phyloP scores from a whole-genome alignment of 495 filamentous ascomycete species.

The Cudoniella acicularis region DNA sequence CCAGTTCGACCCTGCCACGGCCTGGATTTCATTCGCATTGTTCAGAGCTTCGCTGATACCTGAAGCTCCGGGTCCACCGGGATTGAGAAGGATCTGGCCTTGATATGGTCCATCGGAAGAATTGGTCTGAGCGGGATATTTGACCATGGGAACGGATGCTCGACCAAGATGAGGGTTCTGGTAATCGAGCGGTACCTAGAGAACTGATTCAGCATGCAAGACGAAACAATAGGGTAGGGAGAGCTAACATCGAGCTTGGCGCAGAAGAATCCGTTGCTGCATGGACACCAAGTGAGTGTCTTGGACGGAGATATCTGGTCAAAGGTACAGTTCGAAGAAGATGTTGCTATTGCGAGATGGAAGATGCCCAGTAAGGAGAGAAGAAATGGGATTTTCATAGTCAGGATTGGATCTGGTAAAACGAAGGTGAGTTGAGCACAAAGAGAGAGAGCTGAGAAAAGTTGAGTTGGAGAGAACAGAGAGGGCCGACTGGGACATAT shows the following conservation, averaged over 20 bases:
- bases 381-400: neutral
- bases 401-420: neutral
- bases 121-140: slow-evolving; percentile 32
- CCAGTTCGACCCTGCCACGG: slow-evolving; percentile 31
- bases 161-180: slow-evolving; percentile 7
- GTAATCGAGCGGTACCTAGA: slow-evolving; percentile 17
- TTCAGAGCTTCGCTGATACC: slow-evolving; percentile 24
- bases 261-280: slow-evolving; percentile 12
- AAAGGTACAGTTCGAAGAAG: slow-evolving; percentile 3
- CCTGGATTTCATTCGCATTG: slow-evolving; percentile 22
- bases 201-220: neutral
- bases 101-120: slow-evolving; percentile 27
- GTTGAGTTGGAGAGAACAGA: too few relatives aligned
- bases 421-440: neutral
- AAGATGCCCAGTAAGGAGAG: neutral
- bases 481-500: too few relatives aligned
- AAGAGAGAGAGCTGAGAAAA: neutral
- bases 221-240: neutral
- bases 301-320: slow-evolving; percentile 12
- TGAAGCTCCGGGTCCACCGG: slow-evolving; percentile 35
- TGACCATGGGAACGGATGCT: slow-evolving; percentile 15
- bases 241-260: slow-evolving; percentile 11
- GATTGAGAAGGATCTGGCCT: slow-evolving; percentile 41
- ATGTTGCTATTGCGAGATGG: neutral
- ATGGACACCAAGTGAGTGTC: slow-evolving; percentile 12